phyloP scores from a whole-genome alignment of 345 rosid genomes.

The Rhizophora apiculata region DNA sequence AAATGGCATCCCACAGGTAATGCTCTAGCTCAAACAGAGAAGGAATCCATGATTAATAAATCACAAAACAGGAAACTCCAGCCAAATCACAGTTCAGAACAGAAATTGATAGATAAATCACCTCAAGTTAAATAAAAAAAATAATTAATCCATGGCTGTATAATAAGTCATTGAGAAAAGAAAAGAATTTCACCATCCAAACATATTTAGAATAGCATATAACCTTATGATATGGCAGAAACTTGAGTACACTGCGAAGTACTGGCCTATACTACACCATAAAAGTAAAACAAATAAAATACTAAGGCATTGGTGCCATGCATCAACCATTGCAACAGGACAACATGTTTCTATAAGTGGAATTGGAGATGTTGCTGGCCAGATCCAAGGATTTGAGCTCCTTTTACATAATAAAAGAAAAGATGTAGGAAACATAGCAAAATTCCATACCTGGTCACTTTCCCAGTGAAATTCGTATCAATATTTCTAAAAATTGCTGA shows the following conservation, averaged over 20 bases:
- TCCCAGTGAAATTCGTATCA: slow-evolving; percentile 49
- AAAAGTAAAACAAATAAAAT: background rate
- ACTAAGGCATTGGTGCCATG: background rate
- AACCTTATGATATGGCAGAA: too few relatives aligned
- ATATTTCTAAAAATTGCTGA: slow-evolving; percentile 63
- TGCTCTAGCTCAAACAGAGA: too few relatives aligned
- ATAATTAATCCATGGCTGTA: too few relatives aligned
- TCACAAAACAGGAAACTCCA: too few relatives aligned
- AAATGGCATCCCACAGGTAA: too few relatives aligned
- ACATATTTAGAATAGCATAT: too few relatives aligned
- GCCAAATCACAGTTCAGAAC: too few relatives aligned
- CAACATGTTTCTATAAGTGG: background rate
- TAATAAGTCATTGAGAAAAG: too few relatives aligned
- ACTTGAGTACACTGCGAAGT: background rate
- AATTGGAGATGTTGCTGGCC: background rate
- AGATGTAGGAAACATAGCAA: background rate
- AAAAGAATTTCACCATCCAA: too few relatives aligned
- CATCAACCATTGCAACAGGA: background rate
- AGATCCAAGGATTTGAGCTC: background rate
- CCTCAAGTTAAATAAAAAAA: too few relatives aligned
- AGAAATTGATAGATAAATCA: too few relatives aligned
- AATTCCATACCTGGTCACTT: slow-evolving; percentile 64
- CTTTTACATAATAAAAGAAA: background rate
- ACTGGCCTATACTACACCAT: background rate
- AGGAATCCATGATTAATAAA: too few relatives aligned